Evolutionary conservation across 192 early-diverging fungal genomes (phyloP).

Genomic region (Coemansia sp.): DNA sequence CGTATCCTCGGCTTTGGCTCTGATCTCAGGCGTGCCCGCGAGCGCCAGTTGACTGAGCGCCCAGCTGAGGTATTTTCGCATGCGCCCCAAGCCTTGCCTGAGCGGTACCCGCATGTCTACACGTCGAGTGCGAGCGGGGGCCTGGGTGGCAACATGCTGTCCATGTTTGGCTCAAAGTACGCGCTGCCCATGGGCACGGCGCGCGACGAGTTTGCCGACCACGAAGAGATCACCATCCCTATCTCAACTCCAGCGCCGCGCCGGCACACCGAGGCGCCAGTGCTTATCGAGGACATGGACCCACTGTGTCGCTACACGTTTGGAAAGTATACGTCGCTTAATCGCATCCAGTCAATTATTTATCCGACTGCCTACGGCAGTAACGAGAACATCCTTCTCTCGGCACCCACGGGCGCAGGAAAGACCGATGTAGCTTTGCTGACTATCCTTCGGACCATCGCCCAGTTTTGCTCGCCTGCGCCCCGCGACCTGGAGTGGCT

Average conservation of each 20-base stretch:
- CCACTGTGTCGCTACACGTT: conserved; percentile 76
- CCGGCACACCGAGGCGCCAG: conserved; percentile 64
- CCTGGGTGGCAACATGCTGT: conserved; percentile 68
- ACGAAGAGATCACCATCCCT: conserved; percentile 93
- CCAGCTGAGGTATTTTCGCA: conserved; percentile 28
- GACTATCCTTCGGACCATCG: conserved; percentile 80
- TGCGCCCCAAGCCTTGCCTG: conserved; percentile 12
- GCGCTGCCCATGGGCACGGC: conserved; percentile 76
- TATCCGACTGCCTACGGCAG: conserved; percentile 90
- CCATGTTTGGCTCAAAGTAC: conserved; percentile 77
- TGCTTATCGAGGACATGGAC: conserved; percentile 75
- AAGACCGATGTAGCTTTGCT: conserved; percentile 98
- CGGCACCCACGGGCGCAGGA: conserved; percentile 97
- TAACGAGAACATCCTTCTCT: conserved; percentile 99
- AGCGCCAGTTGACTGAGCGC: conserved; percentile 45
- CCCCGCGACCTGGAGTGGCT: conserved; percentile 45
- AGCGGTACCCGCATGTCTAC: conserved; percentile 83
- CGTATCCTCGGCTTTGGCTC: conserved; percentile 40
- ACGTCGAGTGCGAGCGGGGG: conserved; percentile 52
- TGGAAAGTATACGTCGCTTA: conserved; percentile 84
- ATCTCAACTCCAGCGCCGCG: conserved; percentile 68
- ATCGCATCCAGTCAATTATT: conserved; percentile 95
- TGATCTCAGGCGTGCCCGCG: conserved; percentile 43
- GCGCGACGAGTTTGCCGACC: conserved; percentile 75
- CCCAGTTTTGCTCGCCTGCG: conserved; percentile 69